Evolutionary conservation across 495 filamentous ascomycete genomes (phyloP).

Genomic region (Daldinia childiae): DNA sequence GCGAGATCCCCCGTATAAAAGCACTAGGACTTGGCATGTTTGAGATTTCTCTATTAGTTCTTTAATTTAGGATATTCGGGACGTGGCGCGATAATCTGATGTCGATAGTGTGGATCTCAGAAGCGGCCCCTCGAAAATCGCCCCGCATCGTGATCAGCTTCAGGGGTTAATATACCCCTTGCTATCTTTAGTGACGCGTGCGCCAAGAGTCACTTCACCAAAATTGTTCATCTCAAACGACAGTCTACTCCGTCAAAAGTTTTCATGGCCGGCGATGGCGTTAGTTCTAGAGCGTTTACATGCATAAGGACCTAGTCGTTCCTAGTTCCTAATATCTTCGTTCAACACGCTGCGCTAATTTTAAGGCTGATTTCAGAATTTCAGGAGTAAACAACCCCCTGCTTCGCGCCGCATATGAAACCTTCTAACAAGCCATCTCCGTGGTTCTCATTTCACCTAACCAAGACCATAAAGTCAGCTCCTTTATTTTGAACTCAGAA

Average conservation of each 20-base stretch:
- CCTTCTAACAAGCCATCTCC: neutral
- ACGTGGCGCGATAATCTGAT: constrained; percentile 12
- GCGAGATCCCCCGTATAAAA: neutral
- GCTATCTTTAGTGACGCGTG: neutral
- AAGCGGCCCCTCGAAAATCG: neutral
- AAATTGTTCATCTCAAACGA: neutral
- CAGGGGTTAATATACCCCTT: neutral
- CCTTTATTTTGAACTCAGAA: neutral
- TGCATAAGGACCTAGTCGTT: neutral
- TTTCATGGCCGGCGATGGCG: neutral
- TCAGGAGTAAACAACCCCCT: neutral
- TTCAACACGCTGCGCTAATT: neutral
- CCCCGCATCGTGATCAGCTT: neutral
- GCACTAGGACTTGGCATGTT: neutral
- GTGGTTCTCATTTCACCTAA: neutral
- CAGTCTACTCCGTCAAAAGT: neutral
- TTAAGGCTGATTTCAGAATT: constrained; percentile 2
- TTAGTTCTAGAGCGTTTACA: neutral
- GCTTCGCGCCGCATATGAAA: neutral
- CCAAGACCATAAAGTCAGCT: neutral
- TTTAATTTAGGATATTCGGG: neutral
- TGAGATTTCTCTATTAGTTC: neutral
- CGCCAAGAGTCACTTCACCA: neutral
- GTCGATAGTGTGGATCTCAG: neutral
- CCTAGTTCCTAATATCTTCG: neutral